Percentiles rank a stretch among this genome's conserved stretches.
phyloP scores from a whole-genome alignment of 306 rosid species.

The Quercus gilva region DNA sequence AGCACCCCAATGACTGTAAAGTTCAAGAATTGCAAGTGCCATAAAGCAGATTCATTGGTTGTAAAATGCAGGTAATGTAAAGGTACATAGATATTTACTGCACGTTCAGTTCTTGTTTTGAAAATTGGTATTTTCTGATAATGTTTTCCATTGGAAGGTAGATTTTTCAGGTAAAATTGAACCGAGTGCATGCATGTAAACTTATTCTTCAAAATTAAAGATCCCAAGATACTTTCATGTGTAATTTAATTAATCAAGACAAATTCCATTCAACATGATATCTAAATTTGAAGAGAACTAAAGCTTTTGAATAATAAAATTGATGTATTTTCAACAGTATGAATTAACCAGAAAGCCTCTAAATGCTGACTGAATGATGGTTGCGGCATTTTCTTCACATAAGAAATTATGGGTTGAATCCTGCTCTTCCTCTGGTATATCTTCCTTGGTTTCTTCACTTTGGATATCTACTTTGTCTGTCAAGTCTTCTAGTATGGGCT shows the following conservation, averaged over 20 bases:
- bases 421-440: conserved; percentile 14
- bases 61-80: neutral
- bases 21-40: conserved; percentile 17
- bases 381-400: conserved; percentile 67
- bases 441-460: conserved; percentile 52
- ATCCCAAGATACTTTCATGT: neutral
- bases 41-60: neutral
- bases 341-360: conserved; percentile 61
- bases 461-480: conserved; percentile 23
- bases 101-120: neutral
- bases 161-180: neutral
- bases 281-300: neutral
- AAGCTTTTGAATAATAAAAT: conserved; percentile 12
- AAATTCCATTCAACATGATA: neutral
- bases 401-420: conserved; percentile 23
- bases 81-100: too few species aligned
- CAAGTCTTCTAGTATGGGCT: conserved; percentile 35
- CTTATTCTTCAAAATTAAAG: neutral
- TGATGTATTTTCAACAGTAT: conserved; percentile 14
- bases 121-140: neutral
- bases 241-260: neutral
- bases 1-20: conserved; percentile 11
- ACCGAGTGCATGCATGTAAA: neutral
- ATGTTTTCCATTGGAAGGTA: neutral
- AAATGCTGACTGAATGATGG: conserved; percentile 71